Evolutionary conservation across 2,329 filamentous ascomycete genomes (phyloP), one percentile per base, ranked within the genome.

Genomic region (Fusarium nodosum): DNA sequence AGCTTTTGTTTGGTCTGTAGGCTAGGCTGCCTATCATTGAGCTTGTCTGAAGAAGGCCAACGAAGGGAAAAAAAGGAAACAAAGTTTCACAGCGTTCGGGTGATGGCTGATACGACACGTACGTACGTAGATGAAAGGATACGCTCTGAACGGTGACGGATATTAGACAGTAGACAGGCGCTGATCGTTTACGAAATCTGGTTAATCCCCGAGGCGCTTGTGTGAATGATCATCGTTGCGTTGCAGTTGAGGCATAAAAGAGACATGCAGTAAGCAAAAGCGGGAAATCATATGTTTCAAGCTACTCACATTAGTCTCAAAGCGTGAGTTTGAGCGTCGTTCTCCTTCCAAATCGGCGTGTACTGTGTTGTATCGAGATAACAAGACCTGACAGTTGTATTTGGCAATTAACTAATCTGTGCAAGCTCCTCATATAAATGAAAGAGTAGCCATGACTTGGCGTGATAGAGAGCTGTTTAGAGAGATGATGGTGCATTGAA

Each of bases 71-170:
- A n/a, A 24, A 22, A 18, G 15, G 24, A 36, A 20, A 39, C 1
- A 45, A 39, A 59, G 67, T 69, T 54, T 60, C 64, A 71, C 68
- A 63, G 50, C 68, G 45, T 63, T 56, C 52, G 60, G 68, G 56
- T 53, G 55, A 70, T 71, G 56, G 24, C 55, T 62, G 64, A 71
- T 72, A 69, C 68, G 68, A 47, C 36, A 22, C 24, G 36, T 26
- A 30, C 24, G 26, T 30, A 22, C 24, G 31, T 20, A 39, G 31
- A 31, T 30, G 33, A 51, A 41, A 68, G 57, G 59, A 54, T 13
- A n/a, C n/a, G 44, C 56, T 31, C 24, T 18, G 36, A 30, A 46
- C 18, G 28, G 28, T 20, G n/a, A 31, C 54, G 42, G 50, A 53
- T 34, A 51, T 61, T 59, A 51, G 33, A 68, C 45, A 41, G 33